Percentiles rank a stretch among this genome's conserved stretches.
These are phyloP conservation scores for Sorghum bicolor DNA, from an alignment of 176 grass and related monocot genomes.

Conservation along the genomic window DNA sequence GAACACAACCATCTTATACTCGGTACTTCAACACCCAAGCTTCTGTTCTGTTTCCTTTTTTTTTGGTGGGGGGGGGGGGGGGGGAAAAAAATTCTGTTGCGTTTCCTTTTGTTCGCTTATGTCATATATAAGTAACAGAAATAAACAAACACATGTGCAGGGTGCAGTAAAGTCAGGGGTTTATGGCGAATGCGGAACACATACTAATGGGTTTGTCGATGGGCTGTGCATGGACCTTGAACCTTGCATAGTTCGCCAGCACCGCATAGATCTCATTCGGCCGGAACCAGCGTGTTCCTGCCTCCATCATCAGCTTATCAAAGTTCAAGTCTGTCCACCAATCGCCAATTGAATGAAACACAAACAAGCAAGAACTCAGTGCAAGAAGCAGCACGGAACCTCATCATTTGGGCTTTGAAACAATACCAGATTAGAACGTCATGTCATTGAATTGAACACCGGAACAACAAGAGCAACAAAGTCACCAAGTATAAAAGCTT, in stretches of 20 bases:
- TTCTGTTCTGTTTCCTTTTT: neutral
- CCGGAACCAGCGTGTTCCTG: slow-evolving; percentile 64
- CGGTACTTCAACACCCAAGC: neutral
- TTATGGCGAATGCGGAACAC: slow-evolving; percentile 10
- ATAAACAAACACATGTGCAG: slow-evolving; percentile 25
- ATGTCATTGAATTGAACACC: neutral
- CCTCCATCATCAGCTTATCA: slow-evolving; percentile 64
- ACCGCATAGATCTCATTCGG: slow-evolving; percentile 93
- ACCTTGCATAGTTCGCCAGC: slow-evolving; percentile 58
- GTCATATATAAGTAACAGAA: slow-evolving; percentile 5
- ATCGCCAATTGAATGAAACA: neutral
- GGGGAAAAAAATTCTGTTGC: too few species aligned
- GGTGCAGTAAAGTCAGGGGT: slow-evolving; percentile 14
- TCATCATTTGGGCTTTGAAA: neutral
- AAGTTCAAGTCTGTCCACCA: slow-evolving; percentile 66
- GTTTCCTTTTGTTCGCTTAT: neutral
- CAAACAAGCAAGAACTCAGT: slow-evolving; percentile 9
- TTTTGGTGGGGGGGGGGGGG: too few species aligned
- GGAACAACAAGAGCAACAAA: neutral
- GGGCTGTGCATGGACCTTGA: slow-evolving; percentile 74
- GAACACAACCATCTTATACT: neutral
- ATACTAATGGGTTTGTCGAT: slow-evolving; percentile 71
- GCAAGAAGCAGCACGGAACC: neutral
- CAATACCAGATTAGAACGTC: neutral
- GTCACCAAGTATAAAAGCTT: too few species aligned